Evolutionary conservation across 441 rosid species (phyloP).

Genomic region (Aleurites moluccanus): DNA sequence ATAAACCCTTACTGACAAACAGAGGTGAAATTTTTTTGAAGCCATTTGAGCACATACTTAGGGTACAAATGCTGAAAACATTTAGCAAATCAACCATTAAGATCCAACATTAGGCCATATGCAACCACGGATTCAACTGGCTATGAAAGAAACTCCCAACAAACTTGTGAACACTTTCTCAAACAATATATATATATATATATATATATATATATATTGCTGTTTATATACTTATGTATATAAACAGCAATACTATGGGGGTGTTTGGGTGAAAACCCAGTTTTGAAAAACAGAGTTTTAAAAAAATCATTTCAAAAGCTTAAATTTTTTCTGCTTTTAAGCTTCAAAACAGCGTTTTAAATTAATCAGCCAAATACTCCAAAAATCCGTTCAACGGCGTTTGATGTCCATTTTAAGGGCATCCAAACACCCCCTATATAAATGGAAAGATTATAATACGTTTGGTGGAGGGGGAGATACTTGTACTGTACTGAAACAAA

Average conservation of each 20-base stretch:
- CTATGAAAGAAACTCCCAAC: not conserved
- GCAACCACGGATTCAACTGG: not conserved
- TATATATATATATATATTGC: too few relatives aligned
- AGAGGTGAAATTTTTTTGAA: not conserved
- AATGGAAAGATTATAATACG: not conserved
- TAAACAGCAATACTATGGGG: not conserved
- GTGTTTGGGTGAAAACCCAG: too few relatives aligned
- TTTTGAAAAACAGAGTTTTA: too few relatives aligned
- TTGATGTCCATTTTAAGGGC: too few relatives aligned
- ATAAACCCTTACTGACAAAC: not conserved
- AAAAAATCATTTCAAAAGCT: too few relatives aligned
- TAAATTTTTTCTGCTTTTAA: too few relatives aligned
- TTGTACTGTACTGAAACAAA: not conserved
- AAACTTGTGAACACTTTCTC: not conserved
- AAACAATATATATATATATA: too few relatives aligned
- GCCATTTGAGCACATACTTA: not conserved
- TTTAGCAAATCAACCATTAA: not conserved
- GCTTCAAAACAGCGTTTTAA: too few relatives aligned
- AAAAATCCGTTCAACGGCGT: too few relatives aligned
- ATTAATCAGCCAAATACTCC: too few relatives aligned
- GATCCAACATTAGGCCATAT: not conserved
- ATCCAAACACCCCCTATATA: too few relatives aligned
- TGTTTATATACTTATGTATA: too few relatives aligned
- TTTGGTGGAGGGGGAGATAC: not conserved
- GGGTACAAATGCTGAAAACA: not conserved